Conservation (phyloP, 2,329 filamentous ascomycete species). For the Verticillium nubilum region DNA sequence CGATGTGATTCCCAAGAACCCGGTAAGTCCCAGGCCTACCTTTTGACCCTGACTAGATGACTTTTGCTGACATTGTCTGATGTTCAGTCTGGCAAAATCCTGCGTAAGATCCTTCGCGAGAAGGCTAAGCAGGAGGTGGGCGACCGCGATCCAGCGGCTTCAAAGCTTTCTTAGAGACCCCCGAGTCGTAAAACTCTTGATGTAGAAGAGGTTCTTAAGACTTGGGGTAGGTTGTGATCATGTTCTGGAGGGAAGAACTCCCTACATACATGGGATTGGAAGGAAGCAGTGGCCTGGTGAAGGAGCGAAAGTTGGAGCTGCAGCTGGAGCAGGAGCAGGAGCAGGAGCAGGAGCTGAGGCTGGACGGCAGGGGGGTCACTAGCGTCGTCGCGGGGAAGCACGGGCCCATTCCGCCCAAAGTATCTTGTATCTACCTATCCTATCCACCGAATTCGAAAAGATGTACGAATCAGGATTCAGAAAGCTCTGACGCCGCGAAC, state of each 20-base stretch:
- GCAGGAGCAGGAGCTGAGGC: too few species aligned
- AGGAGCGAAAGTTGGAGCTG: neutral
- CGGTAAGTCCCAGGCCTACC: constrained; percentile 33
- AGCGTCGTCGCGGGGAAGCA: neutral
- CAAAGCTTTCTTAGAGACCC: constrained; percentile 14
- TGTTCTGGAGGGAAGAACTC: too few species aligned
- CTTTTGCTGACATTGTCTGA: neutral
- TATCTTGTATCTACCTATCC: neutral
- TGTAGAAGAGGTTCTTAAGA: too few species aligned
- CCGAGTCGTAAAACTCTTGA: too few species aligned
- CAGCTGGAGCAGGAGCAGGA: too few species aligned
- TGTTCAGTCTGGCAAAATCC: constrained; percentile 59
- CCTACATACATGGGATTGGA: too few species aligned
- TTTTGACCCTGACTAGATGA: neutral
- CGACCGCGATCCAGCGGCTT: constrained; percentile 24
- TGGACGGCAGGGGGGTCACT: too few species aligned
- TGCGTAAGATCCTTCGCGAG: constrained; percentile 55
- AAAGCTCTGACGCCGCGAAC: neutral
- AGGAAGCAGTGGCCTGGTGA: too few species aligned
- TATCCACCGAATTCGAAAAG: neutral
- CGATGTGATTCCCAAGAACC: constrained; percentile 55
- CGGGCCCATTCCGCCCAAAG: neutral
- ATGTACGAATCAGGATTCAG: neutral
- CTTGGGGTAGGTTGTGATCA: too few species aligned
- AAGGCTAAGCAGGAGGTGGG: constrained; percentile 48